These are phyloP conservation scores for Butyriboletus loyo DNA, from an alignment of 768 basidiomycete species.

Conservation along the genomic window DNA sequence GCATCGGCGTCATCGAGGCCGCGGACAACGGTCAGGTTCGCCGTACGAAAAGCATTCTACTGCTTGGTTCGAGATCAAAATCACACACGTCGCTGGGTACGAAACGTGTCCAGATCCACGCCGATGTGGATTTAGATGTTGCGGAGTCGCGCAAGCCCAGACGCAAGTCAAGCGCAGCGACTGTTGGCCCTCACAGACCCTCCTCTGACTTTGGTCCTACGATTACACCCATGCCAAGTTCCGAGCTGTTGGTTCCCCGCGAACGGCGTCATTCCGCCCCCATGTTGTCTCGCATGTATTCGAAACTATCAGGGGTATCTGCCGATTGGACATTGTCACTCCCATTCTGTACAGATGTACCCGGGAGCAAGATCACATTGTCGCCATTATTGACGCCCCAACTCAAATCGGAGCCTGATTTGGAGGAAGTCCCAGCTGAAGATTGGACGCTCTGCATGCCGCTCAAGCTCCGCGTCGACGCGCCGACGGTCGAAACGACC, in stretches of 20 bases:
- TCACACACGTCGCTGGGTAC: conserved; percentile 16
- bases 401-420: background rate
- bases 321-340: conserved; percentile 32
- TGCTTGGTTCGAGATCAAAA: conserved; percentile 29
- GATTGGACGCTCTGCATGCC: conserved; percentile 36
- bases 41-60: conserved; percentile 31
- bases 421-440: conserved; percentile 17
- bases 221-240: conserved; percentile 1
- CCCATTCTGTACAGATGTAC: conserved; percentile 28
- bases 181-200: background rate
- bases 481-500: background rate
- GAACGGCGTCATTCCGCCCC: conserved; percentile 33
- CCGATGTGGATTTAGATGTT: conserved; percentile 17
- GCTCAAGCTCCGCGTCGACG: conserved; percentile 13
- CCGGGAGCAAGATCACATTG: conserved; percentile 18
- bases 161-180: conserved; percentile 27
- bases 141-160: conserved; percentile 15
- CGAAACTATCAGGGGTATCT: background rate
- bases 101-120: conserved; percentile 31
- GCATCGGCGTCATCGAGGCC: conserved; percentile 31
- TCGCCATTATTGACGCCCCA: conserved; percentile 1
- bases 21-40: conserved; percentile 24
- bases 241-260: conserved; percentile 22
- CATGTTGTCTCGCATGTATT: conserved; percentile 11
- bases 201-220: background rate